Conservation (phyloP, 1,139 yeast species). For the Pichia sp. region DNA sequence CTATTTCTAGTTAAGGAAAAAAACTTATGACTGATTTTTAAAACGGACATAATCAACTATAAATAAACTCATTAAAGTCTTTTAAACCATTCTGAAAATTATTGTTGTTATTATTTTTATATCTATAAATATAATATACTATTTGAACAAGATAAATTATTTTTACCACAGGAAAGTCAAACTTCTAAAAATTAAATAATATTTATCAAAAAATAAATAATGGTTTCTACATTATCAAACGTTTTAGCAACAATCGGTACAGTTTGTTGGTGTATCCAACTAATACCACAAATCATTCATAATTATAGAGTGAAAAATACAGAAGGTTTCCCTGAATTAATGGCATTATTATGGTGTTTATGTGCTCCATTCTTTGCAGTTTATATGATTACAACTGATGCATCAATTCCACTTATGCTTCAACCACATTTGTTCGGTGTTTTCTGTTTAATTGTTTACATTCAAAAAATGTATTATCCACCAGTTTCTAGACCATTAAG, state of each 20-base stretch:
- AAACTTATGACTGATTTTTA: no score
- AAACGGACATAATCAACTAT: no score
- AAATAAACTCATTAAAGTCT: no score
- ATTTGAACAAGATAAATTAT: no score
- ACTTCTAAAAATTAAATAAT: no score
- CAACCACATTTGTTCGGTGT: conserved; percentile 83
- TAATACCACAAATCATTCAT: conserved; percentile 74
- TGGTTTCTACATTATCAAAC: conserved; percentile 45
- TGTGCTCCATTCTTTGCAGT: conserved; percentile 76
- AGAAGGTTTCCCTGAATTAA: conserved; percentile 74
- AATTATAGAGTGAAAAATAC: conserved; percentile 73
- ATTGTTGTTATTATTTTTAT: no score
- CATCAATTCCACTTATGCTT: conserved; percentile 69
- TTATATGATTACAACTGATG: conserved; percentile 66
- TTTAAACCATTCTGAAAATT: no score
- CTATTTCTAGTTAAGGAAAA: no score
- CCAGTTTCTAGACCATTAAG: conserved; percentile 43
- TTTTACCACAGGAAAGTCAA: no score
- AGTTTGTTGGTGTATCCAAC: conserved; percentile 83
- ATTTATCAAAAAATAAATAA: background rate
- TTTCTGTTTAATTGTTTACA: conserved; percentile 63
- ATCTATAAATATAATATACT: no score
- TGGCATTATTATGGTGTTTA: conserved; percentile 80
- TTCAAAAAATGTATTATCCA: conserved; percentile 75
- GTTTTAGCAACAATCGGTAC: conserved; percentile 88